phyloP scores from a whole-genome alignment of 805 yeast species.

The Yarrowia keelungensis region DNA sequence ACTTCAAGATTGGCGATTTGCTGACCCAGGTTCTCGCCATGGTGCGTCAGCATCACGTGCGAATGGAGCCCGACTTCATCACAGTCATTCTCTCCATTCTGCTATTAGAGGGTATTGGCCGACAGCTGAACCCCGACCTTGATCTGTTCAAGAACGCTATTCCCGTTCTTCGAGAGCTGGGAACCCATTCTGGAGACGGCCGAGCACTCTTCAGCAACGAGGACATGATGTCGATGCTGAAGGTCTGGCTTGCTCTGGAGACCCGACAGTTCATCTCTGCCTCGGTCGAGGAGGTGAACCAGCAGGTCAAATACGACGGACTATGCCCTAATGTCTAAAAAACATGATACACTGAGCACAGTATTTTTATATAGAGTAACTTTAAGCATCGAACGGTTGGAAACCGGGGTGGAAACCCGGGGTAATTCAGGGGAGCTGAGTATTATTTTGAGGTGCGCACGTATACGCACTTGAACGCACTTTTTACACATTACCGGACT shows the following conservation, averaged over 20 bases:
- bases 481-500: too few relatives aligned
- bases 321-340: constrained; percentile 62
- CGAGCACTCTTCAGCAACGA: constrained; percentile 49
- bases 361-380: constrained; percentile 31
- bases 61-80: constrained; percentile 97
- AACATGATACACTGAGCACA: constrained; percentile 17
- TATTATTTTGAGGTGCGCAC: too few relatives aligned
- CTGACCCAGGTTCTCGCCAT: constrained; percentile 84
- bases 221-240: constrained; percentile 78
- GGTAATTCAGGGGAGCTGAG: too few relatives aligned
- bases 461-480: too few relatives aligned
- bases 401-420: too few relatives aligned
- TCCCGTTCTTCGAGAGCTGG: constrained; percentile 83
- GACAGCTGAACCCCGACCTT: constrained; percentile 89
- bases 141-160: constrained; percentile 93
- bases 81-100: constrained; percentile 94
- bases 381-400: not conserved
- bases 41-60: constrained; percentile 93
- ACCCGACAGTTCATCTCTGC: constrained; percentile 85
- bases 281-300: constrained; percentile 71
- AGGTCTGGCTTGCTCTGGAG: constrained; percentile 90
- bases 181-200: constrained; percentile 65
- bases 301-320: constrained; percentile 66
- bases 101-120: constrained; percentile 91
- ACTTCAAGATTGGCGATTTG: constrained; percentile 88